Conservation (phyloP, 768 basidiomycete genomes). For the Cystofilobasidium ferigula region DNA sequence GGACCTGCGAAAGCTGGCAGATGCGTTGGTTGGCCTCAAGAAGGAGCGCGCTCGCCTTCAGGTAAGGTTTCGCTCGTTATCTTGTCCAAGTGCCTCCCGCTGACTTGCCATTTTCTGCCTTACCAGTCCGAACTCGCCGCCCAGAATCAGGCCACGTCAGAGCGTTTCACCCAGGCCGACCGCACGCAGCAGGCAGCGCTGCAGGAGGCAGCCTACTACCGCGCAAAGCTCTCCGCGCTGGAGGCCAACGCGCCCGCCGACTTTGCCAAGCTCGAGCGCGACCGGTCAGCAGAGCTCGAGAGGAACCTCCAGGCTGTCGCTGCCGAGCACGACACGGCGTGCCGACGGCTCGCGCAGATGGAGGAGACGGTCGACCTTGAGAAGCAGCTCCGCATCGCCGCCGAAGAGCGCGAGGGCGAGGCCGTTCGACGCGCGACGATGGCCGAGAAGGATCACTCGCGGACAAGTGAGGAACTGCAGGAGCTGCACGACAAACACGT, state of each 20-base stretch:
- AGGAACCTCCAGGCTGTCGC: slow-evolving; percentile 52
- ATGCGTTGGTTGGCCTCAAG: slow-evolving; percentile 71
- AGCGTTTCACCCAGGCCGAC: slow-evolving; percentile 68
- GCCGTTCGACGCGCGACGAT: slow-evolving; percentile 63
- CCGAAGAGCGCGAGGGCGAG: slow-evolving; percentile 65
- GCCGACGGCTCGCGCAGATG: slow-evolving; percentile 61
- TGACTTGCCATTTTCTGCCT: background rate
- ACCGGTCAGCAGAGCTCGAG: slow-evolving; percentile 66
- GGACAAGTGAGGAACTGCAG: slow-evolving; percentile 53
- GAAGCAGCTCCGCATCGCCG: slow-evolving; percentile 61
- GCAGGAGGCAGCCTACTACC: slow-evolving; percentile 91
- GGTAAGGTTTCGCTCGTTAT: slow-evolving; percentile 44
- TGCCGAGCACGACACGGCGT: slow-evolving; percentile 54
- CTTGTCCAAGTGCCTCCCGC: background rate
- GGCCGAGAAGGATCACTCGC: slow-evolving; percentile 56
- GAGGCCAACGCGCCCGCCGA: slow-evolving; percentile 62
- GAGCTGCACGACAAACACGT: slow-evolving; percentile 58
- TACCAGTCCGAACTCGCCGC: slow-evolving; percentile 42
- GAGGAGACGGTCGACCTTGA: slow-evolving; percentile 63
- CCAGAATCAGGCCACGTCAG: slow-evolving; percentile 66
- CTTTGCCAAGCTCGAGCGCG: slow-evolving; percentile 58
- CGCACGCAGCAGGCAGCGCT: slow-evolving; percentile 62
- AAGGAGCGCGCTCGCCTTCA: slow-evolving; percentile 76
- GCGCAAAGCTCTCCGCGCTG: slow-evolving; percentile 80
- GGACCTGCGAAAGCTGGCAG: slow-evolving; percentile 44